These are phyloP conservation scores for Schwanniomyces yamadae DNA, from an alignment of 805 yeast species.

Conservation along the genomic window DNA sequence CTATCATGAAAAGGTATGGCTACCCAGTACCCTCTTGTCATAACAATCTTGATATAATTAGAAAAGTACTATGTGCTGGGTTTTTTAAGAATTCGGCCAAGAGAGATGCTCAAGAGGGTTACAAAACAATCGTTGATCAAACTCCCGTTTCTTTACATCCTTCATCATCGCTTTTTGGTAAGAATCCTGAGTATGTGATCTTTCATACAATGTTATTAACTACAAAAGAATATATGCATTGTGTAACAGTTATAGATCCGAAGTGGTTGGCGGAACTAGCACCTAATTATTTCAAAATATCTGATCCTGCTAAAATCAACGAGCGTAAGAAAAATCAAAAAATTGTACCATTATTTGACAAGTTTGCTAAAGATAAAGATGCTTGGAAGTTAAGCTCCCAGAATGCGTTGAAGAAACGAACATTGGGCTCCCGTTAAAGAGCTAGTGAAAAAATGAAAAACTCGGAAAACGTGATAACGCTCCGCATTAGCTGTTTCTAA, in stretches of 20 bases:
- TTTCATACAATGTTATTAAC: conserved; percentile 83
- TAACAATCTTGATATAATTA: conserved; percentile 52
- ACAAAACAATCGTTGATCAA: conserved; percentile 60
- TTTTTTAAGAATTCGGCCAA: conserved; percentile 67
- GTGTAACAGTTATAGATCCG: conserved; percentile 78
- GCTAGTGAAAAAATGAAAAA: no score
- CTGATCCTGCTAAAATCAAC: conserved; percentile 50
- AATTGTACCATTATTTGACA: conserved; percentile 70
- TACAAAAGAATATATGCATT: conserved; percentile 88
- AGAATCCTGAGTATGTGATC: conserved; percentile 72
- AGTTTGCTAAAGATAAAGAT: conserved; percentile 58
- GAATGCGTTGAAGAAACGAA: conserved; percentile 19
- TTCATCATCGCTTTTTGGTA: conserved; percentile 65
- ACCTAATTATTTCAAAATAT: conserved; percentile 68
- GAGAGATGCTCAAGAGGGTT: conserved; percentile 55
- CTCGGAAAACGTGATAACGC: no score
- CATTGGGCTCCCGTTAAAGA: conserved; percentile 10
- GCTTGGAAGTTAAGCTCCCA: conserved; percentile 72
- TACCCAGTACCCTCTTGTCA: conserved; percentile 51
- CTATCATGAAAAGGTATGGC: conserved; percentile 51
- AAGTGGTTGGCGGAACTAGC: conserved; percentile 72
- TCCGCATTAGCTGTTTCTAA: no score
- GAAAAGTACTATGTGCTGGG: conserved; percentile 66
- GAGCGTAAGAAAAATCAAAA: conserved; percentile 57
- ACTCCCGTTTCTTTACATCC: conserved; percentile 85